Percentiles rank a stretch among this genome's conserved stretches.
Conservation (phyloP, 1,284 basidiomycete genomes). For the Cystobasidiaceae sp. region DNA sequence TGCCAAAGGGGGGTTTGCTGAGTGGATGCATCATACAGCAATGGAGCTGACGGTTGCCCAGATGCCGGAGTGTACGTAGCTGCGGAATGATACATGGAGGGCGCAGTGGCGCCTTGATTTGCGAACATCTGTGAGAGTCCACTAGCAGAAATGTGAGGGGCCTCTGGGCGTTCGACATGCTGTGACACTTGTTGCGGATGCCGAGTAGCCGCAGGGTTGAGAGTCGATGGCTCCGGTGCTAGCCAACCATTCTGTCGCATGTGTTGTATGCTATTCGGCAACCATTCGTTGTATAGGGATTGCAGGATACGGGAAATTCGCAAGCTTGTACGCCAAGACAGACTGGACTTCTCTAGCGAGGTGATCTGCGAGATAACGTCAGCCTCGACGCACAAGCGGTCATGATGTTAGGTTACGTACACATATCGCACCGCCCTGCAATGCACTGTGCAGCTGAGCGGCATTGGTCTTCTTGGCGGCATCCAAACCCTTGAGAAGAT, state of each 20-base stretch:
- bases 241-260: constrained; percentile 23
- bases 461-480: constrained; percentile 45
- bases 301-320: constrained; percentile 14
- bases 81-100: too few relatives aligned
- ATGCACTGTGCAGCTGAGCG: neutral
- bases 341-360: constrained; percentile 4
- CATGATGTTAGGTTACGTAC: too few relatives aligned
- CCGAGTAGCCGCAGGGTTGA: neutral
- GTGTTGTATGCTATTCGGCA: constrained; percentile 1
- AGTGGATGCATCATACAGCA: too few relatives aligned
- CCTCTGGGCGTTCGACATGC: too few relatives aligned
- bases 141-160: too few relatives aligned
- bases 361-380: constrained; percentile 1
- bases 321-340: neutral
- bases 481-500: constrained; percentile 57
- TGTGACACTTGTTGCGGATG: too few relatives aligned
- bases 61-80: too few relatives aligned
- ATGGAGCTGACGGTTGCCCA: too few relatives aligned
- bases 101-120: too few relatives aligned
- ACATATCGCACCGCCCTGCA: constrained; percentile 8
- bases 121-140: too few relatives aligned
- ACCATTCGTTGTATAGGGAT: constrained; percentile 10
- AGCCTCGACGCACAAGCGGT: neutral
- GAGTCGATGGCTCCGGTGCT: neutral
- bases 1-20: too few relatives aligned